These are phyloP conservation scores for Skeletonema potamos DNA, from an alignment of 108 stramenopile genomes.

Conservation along the genomic window DNA sequence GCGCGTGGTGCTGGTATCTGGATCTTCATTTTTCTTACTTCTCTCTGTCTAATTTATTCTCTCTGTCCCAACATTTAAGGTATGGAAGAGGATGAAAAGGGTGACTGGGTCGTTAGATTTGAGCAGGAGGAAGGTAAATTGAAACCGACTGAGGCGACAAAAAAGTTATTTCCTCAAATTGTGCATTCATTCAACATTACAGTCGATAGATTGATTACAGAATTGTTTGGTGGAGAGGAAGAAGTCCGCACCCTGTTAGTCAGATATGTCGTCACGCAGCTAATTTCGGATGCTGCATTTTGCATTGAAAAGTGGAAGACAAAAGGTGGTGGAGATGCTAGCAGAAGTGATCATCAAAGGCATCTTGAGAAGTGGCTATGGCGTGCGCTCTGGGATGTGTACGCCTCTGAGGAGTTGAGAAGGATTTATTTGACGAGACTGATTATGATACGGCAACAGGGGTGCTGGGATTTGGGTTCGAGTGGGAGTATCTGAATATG, in stretches of 20 bases:
- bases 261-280: conserved; percentile 64
- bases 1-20: no score
- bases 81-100: conserved; percentile 72
- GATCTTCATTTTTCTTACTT: no score
- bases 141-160: conserved; percentile 51
- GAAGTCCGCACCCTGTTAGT: conserved; percentile 58
- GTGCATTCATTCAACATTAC: conserved; percentile 63
- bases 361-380: conserved; percentile 64
- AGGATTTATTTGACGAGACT: conserved; percentile 22
- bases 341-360: conserved; percentile 50
- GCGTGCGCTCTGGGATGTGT: conserved; percentile 56
- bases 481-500: background rate
- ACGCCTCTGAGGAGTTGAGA: conserved; percentile 30
- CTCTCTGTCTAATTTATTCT: background rate
- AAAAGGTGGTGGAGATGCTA: conserved; percentile 65
- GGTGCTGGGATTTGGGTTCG: background rate
- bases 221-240: conserved; percentile 67
- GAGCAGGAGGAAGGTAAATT: conserved; percentile 46
- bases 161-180: conserved; percentile 55
- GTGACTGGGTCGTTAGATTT: conserved; percentile 73
- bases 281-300: conserved; percentile 71
- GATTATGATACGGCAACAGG: background rate
- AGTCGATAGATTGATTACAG: conserved; percentile 56
- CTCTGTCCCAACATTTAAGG: conserved; percentile 14
- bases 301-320: conserved; percentile 67